Evolutionary conservation across 352 stramenopile genomes (phyloP).

Genomic region (Pythium apleroticum): DNA sequence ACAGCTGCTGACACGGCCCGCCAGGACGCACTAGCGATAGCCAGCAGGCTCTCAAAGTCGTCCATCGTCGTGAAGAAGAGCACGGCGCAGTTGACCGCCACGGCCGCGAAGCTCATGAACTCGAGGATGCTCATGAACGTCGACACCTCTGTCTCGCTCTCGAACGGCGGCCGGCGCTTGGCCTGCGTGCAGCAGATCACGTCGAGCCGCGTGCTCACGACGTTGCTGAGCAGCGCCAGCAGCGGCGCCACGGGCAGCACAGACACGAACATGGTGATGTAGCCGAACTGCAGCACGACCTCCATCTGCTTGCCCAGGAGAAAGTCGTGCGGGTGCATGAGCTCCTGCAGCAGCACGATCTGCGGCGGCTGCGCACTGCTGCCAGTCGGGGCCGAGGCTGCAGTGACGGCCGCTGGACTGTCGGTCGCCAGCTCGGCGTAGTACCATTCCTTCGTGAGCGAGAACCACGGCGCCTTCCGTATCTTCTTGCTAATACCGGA

Average conservation of each 20-base stretch:
- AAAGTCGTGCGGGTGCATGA: conserved; percentile 71
- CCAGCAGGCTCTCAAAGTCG: conserved; percentile 62
- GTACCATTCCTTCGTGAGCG: conserved; percentile 60
- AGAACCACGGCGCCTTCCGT: conserved; percentile 18
- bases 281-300: conserved; percentile 89
- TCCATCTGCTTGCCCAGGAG: conserved; percentile 83
- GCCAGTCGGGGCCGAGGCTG: not conserved
- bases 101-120: conserved; percentile 89
- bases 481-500: not conserved
- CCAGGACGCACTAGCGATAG: conserved; percentile 23
- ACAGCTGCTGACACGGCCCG: conserved; percentile 1
- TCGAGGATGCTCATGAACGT: conserved; percentile 91
- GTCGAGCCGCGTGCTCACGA: conserved; percentile 87
- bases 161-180: conserved; percentile 69
- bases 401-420: conserved; percentile 27
- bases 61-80: conserved; percentile 69
- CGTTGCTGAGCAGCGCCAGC: conserved; percentile 85
- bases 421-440: conserved; percentile 33
- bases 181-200: conserved; percentile 77
- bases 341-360: conserved; percentile 60
- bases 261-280: conserved; percentile 94
- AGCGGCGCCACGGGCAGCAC: conserved; percentile 89
- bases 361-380: conserved; percentile 27
- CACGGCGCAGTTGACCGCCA: conserved; percentile 74
- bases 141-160: conserved; percentile 84